Base-by-base conservation (phyloP, 1,284 basidiomycete genomes). In the Xerocomus cyaneibrunnescens region DNA sequence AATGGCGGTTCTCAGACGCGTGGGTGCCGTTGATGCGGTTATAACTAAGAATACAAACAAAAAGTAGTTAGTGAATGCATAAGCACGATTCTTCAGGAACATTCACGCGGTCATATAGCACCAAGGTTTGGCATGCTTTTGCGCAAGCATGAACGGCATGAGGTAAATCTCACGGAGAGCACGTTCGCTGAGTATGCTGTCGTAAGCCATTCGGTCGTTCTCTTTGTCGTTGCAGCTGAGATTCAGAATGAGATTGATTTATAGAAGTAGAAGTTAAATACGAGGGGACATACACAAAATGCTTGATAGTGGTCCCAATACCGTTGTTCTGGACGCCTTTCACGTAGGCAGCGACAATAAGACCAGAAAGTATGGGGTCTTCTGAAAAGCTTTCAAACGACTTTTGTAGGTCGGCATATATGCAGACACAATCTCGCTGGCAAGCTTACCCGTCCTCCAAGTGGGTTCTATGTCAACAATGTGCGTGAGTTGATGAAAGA, bases 91-190 rank as follows among this genome's bases (percentile, higher is more conserved):
- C 22, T 25, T 22, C 8, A 16, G 17, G 23, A 23, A 34, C 5
- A 70, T 83, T 67, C 66, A 87, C 80, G 85, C 76, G 50, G 86
- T 87, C 83, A 88, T 87, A 64, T 79, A 80, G 5, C 83, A 75
- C 84, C 84, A 87, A 16, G 87, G 87, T 52, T 82, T 63, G 1
- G 85, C 80, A 47, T 83, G 74, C 62, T 85, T 85, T 67, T 89
- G 80, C 0, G 89, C 86, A 38, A 94, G 77, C 83, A 92, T 88
- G 74, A 93, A 93, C 0, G 87, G 85, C 75, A 86, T 81, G 35
- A 92, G 75, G 69, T 93, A 93, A 43, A 94, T 79, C 67, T 94
- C 91, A 25, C 89, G 79, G 38, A 94, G 74, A 0, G 90, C 85
- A 27, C 90, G 81, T 52, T 80, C 76, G 54, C 77, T 79, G 57